A percentile compares a stretch with the other conserved stretches of the same genome.
These are phyloP conservation scores for Camellia granthamiana DNA, from an alignment of 148 eudicot genomes.

Conservation along the genomic window DNA sequence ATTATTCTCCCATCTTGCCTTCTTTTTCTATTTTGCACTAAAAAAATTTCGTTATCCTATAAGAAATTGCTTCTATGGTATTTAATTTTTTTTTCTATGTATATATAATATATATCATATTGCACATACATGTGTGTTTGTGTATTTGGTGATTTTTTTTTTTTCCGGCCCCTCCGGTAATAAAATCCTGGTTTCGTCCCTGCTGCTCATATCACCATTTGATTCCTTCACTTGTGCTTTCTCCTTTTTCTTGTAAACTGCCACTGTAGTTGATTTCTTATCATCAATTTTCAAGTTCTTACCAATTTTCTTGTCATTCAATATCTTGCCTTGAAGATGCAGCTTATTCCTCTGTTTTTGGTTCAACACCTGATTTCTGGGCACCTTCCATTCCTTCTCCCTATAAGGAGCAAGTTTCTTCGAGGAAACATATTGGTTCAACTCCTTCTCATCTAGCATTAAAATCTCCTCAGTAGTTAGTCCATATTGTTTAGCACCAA, in stretches of 20 bases:
- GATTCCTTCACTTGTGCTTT: constrained; percentile 24
- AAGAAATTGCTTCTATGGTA: no score
- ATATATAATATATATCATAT: no score
- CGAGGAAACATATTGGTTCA: constrained; percentile 77
- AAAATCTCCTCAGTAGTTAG: constrained; percentile 57
- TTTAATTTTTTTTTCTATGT: no score
- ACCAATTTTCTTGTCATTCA: constrained; percentile 18
- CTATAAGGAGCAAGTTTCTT: constrained; percentile 87
- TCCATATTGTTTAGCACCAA: constrained; percentile 53
- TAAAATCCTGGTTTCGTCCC: no score
- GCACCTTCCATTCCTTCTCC: constrained; percentile 82
- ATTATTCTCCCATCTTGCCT: no score
- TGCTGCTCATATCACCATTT: constrained; percentile 30
- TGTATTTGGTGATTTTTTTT: no score
- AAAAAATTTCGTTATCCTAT: no score
- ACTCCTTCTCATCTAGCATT: constrained; percentile 70
- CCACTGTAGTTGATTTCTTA: constrained; percentile 6
- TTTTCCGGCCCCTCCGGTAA: no score
- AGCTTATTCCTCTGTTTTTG: constrained; percentile 34
- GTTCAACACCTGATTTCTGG: constrained; percentile 32
- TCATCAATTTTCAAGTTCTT: constrained; percentile 24
- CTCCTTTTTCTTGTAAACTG: constrained; percentile 16
- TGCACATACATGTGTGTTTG: no score
- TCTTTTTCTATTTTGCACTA: no score
- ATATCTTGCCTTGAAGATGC: constrained; percentile 30